A percentile compares a stretch with the other conserved stretches of the same genome.
phyloP scores from a whole-genome alignment of 129 eudicot species.

The Chrysanthemum lavandulifolium region DNA sequence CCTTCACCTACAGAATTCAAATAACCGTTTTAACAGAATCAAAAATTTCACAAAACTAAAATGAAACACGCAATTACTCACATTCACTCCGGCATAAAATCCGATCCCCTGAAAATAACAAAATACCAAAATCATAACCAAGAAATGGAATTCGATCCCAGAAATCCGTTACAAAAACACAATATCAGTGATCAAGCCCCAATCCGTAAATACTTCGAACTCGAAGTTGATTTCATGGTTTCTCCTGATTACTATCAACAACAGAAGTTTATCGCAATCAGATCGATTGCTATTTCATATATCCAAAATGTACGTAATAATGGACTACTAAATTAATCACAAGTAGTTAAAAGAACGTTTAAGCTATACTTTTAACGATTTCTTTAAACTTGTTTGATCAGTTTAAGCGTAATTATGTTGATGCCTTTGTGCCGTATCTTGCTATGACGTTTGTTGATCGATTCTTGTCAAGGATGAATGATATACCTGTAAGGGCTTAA shows the following conservation, averaged over 20 bases:
- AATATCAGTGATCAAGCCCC: not conserved
- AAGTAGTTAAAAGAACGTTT: not conserved
- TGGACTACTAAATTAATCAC: not conserved
- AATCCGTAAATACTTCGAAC: not conserved
- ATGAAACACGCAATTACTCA: not conserved
- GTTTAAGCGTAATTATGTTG: not conserved
- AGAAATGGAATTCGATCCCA: conserved; percentile 6
- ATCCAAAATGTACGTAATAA: not conserved
- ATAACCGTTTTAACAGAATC: conserved; percentile 3
- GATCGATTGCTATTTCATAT: not conserved
- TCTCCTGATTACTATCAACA: conserved; percentile 4
- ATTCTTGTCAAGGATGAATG: conserved; percentile 1
- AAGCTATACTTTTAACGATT: not conserved
- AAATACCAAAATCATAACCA: not conserved
- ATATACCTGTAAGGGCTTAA: conserved; percentile 11
- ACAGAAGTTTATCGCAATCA: conserved; percentile 8
- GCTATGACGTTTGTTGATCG: conserved; percentile 28
- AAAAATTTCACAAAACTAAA: too few relatives aligned
- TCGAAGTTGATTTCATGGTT: conserved; percentile 10
- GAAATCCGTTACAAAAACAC: not conserved
- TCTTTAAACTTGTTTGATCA: not conserved
- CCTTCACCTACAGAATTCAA: conserved; percentile 5
- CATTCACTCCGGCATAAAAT: not conserved
- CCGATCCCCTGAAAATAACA: not conserved
- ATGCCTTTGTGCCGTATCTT: conserved; percentile 15